A percentile compares a stretch with the other conserved stretches of the same genome.
Conservation (phyloP, 73 alveolate species). For the Symbiodinium natans region DNA sequence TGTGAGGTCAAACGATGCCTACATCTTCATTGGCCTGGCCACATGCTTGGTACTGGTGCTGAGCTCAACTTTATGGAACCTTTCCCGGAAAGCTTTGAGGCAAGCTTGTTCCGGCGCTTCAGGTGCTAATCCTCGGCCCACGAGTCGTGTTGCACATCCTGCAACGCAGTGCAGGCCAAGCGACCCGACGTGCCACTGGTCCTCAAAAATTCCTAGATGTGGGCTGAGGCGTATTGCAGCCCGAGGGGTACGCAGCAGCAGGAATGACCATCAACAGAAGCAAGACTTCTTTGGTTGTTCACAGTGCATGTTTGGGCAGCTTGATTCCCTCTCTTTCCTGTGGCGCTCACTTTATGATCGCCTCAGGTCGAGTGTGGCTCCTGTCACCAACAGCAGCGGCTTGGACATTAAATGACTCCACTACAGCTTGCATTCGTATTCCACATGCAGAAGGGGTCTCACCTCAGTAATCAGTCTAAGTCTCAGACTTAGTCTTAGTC, state of each 20-base stretch:
- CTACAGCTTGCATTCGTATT: background rate
- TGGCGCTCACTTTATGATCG: too few species aligned
- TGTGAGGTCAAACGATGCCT: background rate
- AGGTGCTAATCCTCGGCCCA: conserved; percentile 7
- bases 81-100: too few species aligned
- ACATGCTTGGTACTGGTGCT: background rate
- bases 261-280: too few species aligned
- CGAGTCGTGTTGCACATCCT: background rate
- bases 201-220: too few species aligned
- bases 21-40: background rate
- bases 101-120: background rate
- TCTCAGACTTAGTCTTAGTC: too few species aligned
- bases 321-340: too few species aligned
- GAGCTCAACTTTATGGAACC: background rate
- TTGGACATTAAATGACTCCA: background rate
- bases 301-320: too few species aligned
- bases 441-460: too few species aligned
- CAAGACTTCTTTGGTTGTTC: too few species aligned
- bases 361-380: conserved; percentile 9
- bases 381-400: conserved; percentile 8
- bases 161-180: background rate
- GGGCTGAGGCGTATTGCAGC: too few species aligned
- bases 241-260: too few species aligned
- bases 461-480: too few species aligned
- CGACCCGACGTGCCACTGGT: background rate